Percentiles rank a stretch among this genome's conserved stretches.
Evolutionary conservation across 2,329 filamentous ascomycete genomes (phyloP).

Genomic region (Aspergillus floridensis): DNA sequence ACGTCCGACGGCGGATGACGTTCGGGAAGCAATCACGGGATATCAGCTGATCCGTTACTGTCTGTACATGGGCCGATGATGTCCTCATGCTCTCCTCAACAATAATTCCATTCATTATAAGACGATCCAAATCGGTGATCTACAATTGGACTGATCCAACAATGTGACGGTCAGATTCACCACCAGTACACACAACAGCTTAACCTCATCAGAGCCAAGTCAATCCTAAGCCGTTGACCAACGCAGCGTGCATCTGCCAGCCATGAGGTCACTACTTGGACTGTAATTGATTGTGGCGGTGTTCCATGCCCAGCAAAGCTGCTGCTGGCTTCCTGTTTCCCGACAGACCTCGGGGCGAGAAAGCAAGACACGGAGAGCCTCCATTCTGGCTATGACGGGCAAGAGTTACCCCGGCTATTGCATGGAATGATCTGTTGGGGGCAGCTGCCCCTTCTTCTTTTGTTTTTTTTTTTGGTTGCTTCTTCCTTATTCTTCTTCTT

Average conservation of each 20-base stretch:
- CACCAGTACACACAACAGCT: no score
- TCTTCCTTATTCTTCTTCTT: not conserved
- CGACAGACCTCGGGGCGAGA: not conserved
- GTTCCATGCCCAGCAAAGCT: not conserved
- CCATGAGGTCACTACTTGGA: not conserved
- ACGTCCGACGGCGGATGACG: conserved; percentile 18
- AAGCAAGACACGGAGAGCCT: not conserved
- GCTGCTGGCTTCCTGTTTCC: not conserved
- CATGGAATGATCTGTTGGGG: not conserved
- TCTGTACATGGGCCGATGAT: not conserved
- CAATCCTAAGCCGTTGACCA: not conserved
- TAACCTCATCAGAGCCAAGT: not conserved
- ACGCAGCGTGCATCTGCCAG: not conserved
- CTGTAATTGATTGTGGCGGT: not conserved
- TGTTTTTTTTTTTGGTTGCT: conserved; percentile 3
- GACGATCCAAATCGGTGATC: no score
- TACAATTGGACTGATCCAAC: no score
- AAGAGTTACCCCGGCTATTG: not conserved
- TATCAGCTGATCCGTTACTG: not conserved
- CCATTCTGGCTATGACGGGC: not conserved
- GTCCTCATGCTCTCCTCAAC: not conserved
- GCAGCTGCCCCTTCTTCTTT: conserved; percentile 4
- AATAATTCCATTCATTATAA: no score
- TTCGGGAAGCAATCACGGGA: conserved; percentile 13
- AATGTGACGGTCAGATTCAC: no score